phyloP scores from a whole-genome alignment of 2,329 filamentous ascomycete genomes.

The Fusarium citri region DNA sequence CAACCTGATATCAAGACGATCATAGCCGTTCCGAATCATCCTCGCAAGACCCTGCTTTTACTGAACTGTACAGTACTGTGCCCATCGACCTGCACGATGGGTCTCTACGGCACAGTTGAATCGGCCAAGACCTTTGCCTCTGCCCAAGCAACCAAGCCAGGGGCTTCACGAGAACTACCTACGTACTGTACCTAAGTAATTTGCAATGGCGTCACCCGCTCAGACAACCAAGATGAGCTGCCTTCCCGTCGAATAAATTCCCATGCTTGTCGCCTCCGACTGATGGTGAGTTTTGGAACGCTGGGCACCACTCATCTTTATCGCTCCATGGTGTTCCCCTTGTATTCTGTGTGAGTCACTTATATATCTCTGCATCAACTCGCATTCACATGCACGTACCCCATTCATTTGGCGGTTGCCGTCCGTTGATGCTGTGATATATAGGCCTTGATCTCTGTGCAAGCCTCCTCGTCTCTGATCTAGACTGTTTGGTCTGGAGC shows the following conservation, averaged over 20 bases:
- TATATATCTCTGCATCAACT: constrained; percentile 37
- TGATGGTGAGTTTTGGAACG: constrained; percentile 42
- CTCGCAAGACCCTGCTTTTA: constrained; percentile 32
- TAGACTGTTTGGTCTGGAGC: constrained; percentile 21
- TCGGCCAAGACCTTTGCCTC: constrained; percentile 12
- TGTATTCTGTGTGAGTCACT: constrained; percentile 44
- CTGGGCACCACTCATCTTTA: constrained; percentile 42
- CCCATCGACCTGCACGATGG: constrained; percentile 22
- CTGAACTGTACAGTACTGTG: not conserved
- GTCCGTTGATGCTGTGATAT: constrained; percentile 32
- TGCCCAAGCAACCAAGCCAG: constrained; percentile 10
- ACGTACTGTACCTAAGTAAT: not conserved
- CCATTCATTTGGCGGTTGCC: constrained; percentile 46
- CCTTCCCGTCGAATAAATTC: constrained; percentile 43
- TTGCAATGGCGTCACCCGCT: constrained; percentile 46
- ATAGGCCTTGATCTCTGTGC: constrained; percentile 20
- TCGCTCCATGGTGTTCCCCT: constrained; percentile 46
- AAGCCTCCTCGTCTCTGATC: constrained; percentile 26
- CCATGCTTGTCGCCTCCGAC: constrained; percentile 18
- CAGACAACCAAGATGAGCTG: constrained; percentile 32
- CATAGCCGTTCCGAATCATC: constrained; percentile 36
- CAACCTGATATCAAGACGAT: constrained; percentile 34
- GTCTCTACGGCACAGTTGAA: constrained; percentile 14
- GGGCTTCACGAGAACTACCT: constrained; percentile 9
- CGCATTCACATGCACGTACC: constrained; percentile 28